Conservation (phyloP, 2,329 filamentous ascomycete genomes). For the Sarocladium brachiariae region DNA sequence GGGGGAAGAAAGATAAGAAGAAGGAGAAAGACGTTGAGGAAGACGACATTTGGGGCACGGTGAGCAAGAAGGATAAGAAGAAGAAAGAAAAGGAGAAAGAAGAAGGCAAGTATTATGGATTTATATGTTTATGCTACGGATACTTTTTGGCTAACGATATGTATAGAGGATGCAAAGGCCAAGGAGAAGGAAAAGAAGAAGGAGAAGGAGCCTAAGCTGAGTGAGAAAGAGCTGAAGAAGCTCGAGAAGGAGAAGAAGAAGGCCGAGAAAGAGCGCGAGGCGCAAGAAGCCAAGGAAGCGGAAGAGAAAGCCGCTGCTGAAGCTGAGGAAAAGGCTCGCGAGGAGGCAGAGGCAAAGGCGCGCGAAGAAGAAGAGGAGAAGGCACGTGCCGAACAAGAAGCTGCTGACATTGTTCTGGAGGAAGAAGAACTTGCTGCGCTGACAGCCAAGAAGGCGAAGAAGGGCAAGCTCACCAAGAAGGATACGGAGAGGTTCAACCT, state of each 20-base stretch:
- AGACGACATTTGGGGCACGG: slow-evolving; percentile 13
- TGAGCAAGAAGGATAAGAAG: slow-evolving; percentile 23
- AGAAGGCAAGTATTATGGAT: slow-evolving; percentile 5
- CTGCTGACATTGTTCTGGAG: slow-evolving; percentile 16
- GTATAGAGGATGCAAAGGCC: slow-evolving; percentile 28
- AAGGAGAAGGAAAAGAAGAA: slow-evolving; percentile 33
- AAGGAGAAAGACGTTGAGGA: slow-evolving; percentile 35
- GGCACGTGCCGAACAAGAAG: slow-evolving; percentile 22
- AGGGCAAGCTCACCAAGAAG: slow-evolving; percentile 18
- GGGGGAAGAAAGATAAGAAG: slow-evolving; percentile 47
- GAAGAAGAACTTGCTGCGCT: slow-evolving; percentile 19
- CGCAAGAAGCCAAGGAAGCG: slow-evolving; percentile 19
- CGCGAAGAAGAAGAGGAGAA: slow-evolving; percentile 18
- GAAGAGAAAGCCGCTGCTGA: slow-evolving; percentile 15
- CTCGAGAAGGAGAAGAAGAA: slow-evolving; percentile 42
- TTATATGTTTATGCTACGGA: neutral
- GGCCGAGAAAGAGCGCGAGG: slow-evolving; percentile 29
- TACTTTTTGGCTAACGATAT: slow-evolving; percentile 22
- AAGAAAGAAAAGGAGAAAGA: slow-evolving; percentile 12
- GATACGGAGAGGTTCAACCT: slow-evolving; percentile 22
- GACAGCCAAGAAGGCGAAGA: slow-evolving; percentile 24
- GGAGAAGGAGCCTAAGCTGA: slow-evolving; percentile 37
- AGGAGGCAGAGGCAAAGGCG: slow-evolving; percentile 24
- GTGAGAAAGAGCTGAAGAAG: slow-evolving; percentile 44
- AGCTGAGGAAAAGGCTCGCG: slow-evolving; percentile 24